Percentiles rank a stretch among this genome's conserved stretches.
These are phyloP conservation scores for Kodamaea kakaduensis DNA, from an alignment of 805 yeast genomes.

Conservation along the genomic window DNA sequence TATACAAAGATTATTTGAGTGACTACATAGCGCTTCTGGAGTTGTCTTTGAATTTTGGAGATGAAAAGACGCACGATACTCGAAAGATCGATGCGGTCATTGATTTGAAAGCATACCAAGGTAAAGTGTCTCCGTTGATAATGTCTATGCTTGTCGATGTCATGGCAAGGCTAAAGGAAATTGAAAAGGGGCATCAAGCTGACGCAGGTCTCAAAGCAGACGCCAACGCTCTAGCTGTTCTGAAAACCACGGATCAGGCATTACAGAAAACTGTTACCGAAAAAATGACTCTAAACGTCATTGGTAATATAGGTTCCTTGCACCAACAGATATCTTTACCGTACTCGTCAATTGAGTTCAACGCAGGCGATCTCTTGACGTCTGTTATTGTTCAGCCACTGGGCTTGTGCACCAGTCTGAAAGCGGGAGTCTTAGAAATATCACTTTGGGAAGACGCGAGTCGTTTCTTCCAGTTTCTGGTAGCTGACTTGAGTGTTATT, in stretches of 20 bases:
- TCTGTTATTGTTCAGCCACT: neutral
- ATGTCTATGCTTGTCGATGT: no score
- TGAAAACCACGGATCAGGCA: no score
- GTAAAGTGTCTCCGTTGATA: no score
- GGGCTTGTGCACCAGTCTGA: neutral
- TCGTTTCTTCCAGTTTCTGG: constrained; percentile 5
- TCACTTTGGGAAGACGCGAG: constrained; percentile 9
- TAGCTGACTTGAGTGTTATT: constrained; percentile 5
- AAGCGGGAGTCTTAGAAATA: constrained; percentile 3
- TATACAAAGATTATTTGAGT: no score
- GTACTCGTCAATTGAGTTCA: constrained; percentile 11
- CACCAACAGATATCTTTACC: constrained; percentile 13
- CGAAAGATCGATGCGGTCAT: constrained; percentile 14
- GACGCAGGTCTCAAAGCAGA: no score
- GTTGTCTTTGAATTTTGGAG: no score
- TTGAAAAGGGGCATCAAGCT: no score
- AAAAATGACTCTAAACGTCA: neutral
- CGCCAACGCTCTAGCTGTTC: no score
- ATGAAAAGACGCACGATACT: no score
- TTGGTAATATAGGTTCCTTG: constrained; percentile 4
- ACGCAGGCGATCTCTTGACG: constrained; percentile 1
- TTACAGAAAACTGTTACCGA: no score
- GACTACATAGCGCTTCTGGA: no score
- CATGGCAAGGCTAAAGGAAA: no score
- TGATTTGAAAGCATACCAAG: constrained; percentile 16